phyloP scores from a whole-genome alignment of 495 filamentous ascomycete species.

The Penicillium lividum region DNA sequence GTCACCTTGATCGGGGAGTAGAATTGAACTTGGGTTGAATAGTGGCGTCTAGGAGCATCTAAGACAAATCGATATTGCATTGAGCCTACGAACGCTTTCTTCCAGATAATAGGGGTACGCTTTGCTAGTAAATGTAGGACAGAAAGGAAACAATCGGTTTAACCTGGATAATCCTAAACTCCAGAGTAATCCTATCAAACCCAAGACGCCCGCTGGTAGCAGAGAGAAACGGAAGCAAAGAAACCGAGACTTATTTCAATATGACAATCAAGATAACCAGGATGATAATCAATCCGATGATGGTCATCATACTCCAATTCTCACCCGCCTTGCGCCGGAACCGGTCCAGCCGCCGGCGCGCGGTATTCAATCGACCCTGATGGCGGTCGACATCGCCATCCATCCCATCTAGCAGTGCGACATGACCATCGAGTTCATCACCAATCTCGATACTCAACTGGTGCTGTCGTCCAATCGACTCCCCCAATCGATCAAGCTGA shows the following conservation, averaged over 20 bases:
- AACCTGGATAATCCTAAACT: conserved; percentile 13
- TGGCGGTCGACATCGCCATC: conserved; percentile 83
- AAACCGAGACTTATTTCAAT: conserved; percentile 56
- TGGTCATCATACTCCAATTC: conserved; percentile 77
- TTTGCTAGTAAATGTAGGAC: conserved; percentile 4
- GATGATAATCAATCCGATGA: conserved; percentile 72
- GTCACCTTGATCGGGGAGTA: not conserved
- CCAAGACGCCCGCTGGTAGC: conserved; percentile 30
- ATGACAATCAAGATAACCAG: conserved; percentile 77
- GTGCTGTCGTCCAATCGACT: conserved; percentile 85
- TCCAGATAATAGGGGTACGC: not conserved
- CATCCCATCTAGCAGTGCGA: conserved; percentile 83
- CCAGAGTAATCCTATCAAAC: conserved; percentile 11
- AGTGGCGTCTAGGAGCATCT: not conserved
- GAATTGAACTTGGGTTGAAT: not conserved
- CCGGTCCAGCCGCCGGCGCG: conserved; percentile 65
- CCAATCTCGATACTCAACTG: conserved; percentile 95
- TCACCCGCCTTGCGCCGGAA: conserved; percentile 74
- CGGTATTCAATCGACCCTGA: conserved; percentile 69
- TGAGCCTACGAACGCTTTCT: not conserved
- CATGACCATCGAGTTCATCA: conserved; percentile 90
- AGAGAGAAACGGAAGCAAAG: conserved; percentile 6
- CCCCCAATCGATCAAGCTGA: conserved; percentile 82
- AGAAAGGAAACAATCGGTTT: not conserved
- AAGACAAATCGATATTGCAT: not conserved